Base-by-base conservation (phyloP, 805 yeast species). In the Soucietia sequanensis region DNA sequence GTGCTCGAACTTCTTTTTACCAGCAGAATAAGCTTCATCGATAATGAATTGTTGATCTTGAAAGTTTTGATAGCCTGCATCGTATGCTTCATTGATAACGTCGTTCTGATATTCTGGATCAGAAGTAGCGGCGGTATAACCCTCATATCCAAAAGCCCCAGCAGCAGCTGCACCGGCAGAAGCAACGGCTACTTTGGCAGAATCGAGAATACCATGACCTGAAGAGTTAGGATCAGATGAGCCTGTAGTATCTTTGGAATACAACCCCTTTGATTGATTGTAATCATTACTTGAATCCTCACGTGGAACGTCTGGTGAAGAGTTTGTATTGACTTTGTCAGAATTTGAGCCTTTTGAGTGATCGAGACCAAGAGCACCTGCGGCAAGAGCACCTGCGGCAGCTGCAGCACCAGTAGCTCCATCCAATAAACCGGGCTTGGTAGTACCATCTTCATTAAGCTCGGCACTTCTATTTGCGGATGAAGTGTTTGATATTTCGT, bases 151-250 rank as follows among this genome's bases (percentile, higher is more conserved):
- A 14, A 48, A 41, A 14, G 49, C 47, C 5, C 46, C 42, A 20
- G 53, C 51, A n/a, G 54, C 50, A 5, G 40, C 44, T 25, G 46
- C 54, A 8, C 50, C 53, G 12, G 42, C 49, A n/a, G 54, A 43
- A 4, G 49, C 49, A 25, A 48, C 37, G 9, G 47, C 41, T 12
- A 36, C 46, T 5, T 25, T 34, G 25, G 45, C 47, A 14, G 49
- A 48, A 9, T 39, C 51, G n/a, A 46, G 39, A 11, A 33, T n/a
- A 20, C 46, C 48, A 11, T 39, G 46, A n/a, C 34, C 29, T 11
- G 31, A 16, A 5, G 16, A 9, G 4, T 11, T 27, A 12, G 27
- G n/a, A 4, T 13, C 19, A 15, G 22, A 12, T 7, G 26, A 12
- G 24, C 12, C 19, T 8, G 16, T 23, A 10, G 23, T 12, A 17